Conservation (phyloP, 73 alveolate species). For the Paraurostyla sp. region DNA sequence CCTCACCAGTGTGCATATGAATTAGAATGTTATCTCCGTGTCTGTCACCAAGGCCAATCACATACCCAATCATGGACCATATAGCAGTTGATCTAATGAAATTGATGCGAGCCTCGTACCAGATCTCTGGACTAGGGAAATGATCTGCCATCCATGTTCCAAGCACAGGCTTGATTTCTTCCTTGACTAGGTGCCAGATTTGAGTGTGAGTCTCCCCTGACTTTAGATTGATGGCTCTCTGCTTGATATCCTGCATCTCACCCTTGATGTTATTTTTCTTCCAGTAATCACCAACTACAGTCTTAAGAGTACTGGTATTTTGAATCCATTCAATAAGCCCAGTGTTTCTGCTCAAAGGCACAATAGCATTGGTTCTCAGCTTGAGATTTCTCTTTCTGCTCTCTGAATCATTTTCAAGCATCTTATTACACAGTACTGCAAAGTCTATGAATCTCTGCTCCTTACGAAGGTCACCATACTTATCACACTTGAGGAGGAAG, state of each 20-base stretch:
- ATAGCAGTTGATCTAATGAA: constrained; percentile 93
- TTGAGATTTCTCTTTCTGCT: constrained; percentile 65
- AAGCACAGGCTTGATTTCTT: constrained; percentile 81
- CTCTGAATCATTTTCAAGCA: constrained; percentile 78
- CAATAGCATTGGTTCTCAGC: constrained; percentile 73
- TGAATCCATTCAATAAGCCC: constrained; percentile 90
- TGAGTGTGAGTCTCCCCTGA: constrained; percentile 61
- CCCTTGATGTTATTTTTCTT: constrained; percentile 66
- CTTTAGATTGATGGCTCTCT: neutral
- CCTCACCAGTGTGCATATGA: constrained; percentile 84
- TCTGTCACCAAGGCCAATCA: constrained; percentile 98
- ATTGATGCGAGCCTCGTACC: constrained; percentile 89
- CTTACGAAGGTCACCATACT: constrained; percentile 81
- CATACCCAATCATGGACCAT: constrained; percentile 95
- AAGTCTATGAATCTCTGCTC: constrained; percentile 79
- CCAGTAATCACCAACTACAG: constrained; percentile 71
- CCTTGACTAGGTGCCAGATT: constrained; percentile 80
- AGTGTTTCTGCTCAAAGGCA: constrained; percentile 74
- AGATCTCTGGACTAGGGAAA: constrained; percentile 86
- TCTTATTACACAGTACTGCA: constrained; percentile 71
- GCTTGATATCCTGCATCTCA: constrained; percentile 67
- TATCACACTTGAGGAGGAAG: constrained; percentile 81
- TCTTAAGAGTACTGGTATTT: constrained; percentile 76
- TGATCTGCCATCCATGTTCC: constrained; percentile 80
- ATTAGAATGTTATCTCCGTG: constrained; percentile 96